Percentiles rank a stretch among this genome's conserved stretches.
These are phyloP conservation scores for Linum tenue DNA, from an alignment of 345 rosid genomes.

Conservation along the genomic window DNA sequence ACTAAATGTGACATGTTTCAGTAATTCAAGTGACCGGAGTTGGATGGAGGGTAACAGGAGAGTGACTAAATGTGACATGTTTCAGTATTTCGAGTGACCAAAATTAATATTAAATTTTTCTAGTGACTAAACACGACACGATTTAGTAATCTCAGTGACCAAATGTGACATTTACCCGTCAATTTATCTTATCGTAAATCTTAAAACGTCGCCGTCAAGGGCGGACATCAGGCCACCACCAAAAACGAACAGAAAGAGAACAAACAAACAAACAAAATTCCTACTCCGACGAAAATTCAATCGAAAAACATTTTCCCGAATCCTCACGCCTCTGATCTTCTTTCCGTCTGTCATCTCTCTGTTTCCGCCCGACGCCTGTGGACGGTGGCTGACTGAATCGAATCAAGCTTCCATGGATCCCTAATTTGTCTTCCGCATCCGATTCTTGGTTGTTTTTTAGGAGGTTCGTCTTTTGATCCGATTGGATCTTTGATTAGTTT, in stretches of 20 bases:
- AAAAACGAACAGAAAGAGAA: not conserved
- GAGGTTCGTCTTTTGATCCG: not conserved
- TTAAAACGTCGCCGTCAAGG: no score
- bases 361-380: not conserved
- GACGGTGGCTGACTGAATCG: not conserved
- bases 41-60: no score
- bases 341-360: not conserved
- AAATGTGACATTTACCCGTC: no score
- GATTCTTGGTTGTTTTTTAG: not conserved
- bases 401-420: not conserved
- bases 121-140: no score
- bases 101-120: no score
- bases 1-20: no score
- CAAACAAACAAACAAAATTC: not conserved
- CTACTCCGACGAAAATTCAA: not conserved
- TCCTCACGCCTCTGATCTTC: not conserved
- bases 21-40: no score
- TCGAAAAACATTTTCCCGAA: not conserved
- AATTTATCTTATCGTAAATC: not conserved
- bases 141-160: no score
- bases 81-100: no score
- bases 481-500: not conserved
- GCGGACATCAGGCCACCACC: no score
- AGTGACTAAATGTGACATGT: no score
- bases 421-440: not conserved